Base-by-base conservation (phyloP, 345 rosid genomes). In the Syzygium aromaticum region DNA sequence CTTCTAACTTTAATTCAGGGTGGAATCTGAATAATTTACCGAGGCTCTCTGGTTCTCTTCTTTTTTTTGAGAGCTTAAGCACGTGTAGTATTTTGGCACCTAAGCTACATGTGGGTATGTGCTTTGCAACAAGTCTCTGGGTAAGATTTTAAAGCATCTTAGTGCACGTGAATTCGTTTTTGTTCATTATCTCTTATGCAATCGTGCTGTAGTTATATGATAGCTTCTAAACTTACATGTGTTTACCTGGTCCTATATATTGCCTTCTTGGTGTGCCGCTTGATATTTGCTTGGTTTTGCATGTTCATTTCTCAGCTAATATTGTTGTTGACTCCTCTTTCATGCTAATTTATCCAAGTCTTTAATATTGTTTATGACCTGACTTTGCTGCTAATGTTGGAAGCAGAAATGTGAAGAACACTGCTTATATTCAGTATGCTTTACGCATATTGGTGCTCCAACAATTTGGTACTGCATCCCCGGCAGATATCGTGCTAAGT, bases 1-100 rank as follows among this genome's bases (percentile, higher is more conserved):
- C 98, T 17, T 87, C 87, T 54, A 86, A n/a, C 52, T 88, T 89
- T 63, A 83, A 87, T 85, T 52, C 87, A 52, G 93, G 96, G 82
- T 96, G 98, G 98, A 96, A 96, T 88, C 92, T 95, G 89, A 95
- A 94, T 90, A 91, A 92, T 77, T 84, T 92, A 77, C 92, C 98
- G 57, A 89, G 52, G 92, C 93, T 93, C 86, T 93, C 94, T 17
- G 93, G 93, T 87, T 96, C 98, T 85, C 96, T 96, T 91, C 95
- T 95, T 57, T 88, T 93, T 28, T 94, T 90, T 59, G 96, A 94
- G 88, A 94, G 88, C 88, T 82, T 63, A 30, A 53, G 90, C 86
- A 90, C 92, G 54, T 92, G 90, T 49, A 84, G 86, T 82, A 13
- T 92, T 85, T 85, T 90, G 84, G 93, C 89, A 86, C 95, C 98